Conservation (phyloP, 768 basidiomycete species). For the Lyophyllum atratum region DNA sequence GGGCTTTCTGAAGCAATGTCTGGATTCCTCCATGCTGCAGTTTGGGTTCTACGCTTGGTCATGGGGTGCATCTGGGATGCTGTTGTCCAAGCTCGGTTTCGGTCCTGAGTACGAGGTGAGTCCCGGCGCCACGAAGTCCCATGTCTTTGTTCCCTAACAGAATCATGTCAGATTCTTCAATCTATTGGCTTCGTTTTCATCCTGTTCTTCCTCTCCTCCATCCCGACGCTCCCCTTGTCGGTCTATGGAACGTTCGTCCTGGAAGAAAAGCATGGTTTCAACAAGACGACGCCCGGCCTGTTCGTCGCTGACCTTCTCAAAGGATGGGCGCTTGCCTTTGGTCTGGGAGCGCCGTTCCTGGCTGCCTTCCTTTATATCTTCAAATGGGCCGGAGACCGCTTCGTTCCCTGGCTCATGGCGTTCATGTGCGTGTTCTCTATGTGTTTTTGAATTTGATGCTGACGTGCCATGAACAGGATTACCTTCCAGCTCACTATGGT, state of each 20-base stretch:
- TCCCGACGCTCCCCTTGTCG: constrained; percentile 74
- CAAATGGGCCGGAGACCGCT: constrained; percentile 90
- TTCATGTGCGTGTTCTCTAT: constrained; percentile 66
- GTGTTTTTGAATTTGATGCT: not conserved
- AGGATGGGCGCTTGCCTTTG: constrained; percentile 68
- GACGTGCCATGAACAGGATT: constrained; percentile 47
- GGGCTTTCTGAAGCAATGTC: constrained; percentile 68
- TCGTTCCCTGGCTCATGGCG: constrained; percentile 91
- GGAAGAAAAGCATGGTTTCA: constrained; percentile 96
- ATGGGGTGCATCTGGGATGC: constrained; percentile 65
- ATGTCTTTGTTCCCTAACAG: not conserved
- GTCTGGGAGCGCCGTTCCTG: constrained; percentile 83
- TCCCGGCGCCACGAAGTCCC: constrained; percentile 1
- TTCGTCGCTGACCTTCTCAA: constrained; percentile 85
- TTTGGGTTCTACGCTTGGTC: constrained; percentile 82
- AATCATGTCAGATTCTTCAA: constrained; percentile 59
- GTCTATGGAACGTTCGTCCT: constrained; percentile 91
- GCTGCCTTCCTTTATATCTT: constrained; percentile 88
- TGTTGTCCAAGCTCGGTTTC: constrained; percentile 59
- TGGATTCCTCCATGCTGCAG: constrained; percentile 72
- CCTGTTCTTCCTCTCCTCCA: constrained; percentile 63
- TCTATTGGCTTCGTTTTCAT: constrained; percentile 77
- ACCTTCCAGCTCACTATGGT: constrained; percentile 85
- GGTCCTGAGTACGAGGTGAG: constrained; percentile 73
- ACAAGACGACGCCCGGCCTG: constrained; percentile 81